phyloP scores from a whole-genome alignment of 805 yeast species.

The Spencermartinsiella europaea region DNA sequence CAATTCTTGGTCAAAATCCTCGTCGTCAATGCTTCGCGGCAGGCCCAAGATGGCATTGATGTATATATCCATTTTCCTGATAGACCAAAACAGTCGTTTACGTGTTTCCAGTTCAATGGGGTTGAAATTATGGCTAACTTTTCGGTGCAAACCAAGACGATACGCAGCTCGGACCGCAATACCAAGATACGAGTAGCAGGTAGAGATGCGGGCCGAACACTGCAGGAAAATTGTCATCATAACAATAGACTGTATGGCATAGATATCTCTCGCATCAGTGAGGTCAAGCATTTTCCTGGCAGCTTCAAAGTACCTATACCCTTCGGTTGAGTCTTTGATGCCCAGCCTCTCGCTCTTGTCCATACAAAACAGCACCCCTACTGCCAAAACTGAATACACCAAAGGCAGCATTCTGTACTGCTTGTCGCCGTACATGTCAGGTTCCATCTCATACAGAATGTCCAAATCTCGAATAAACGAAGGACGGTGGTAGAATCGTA shows the following conservation, averaged over 20 bases:
- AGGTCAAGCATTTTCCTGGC: slow-evolving; percentile 77
- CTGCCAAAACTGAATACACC: slow-evolving; percentile 81
- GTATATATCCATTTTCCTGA: slow-evolving; percentile 85
- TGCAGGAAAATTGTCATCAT: slow-evolving; percentile 83
- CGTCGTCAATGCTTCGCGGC: slow-evolving; percentile 70
- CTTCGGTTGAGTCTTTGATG: slow-evolving; percentile 45
- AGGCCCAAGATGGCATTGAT: slow-evolving; percentile 82
- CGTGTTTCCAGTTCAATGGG: slow-evolving; percentile 80
- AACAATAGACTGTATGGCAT: slow-evolving; percentile 78
- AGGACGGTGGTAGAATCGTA: slow-evolving; percentile 82
- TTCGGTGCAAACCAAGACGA: slow-evolving; percentile 78
- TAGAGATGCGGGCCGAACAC: slow-evolving; percentile 79
- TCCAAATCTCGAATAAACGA: slow-evolving; percentile 70
- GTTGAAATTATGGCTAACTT: slow-evolving; percentile 55
- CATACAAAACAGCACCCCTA: slow-evolving; percentile 64
- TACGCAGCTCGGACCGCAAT: slow-evolving; percentile 78
- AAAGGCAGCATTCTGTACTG: slow-evolving; percentile 74
- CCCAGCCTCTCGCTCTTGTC: slow-evolving; percentile 43
- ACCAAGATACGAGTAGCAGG: slow-evolving; percentile 87
- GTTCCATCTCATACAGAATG: slow-evolving; percentile 69
- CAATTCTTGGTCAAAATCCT: slow-evolving; percentile 81
- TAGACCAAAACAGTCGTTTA: slow-evolving; percentile 82
- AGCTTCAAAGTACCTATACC: slow-evolving; percentile 72
- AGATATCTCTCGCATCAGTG: slow-evolving; percentile 76
- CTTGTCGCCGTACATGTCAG: slow-evolving; percentile 61